Conservation (phyloP, 306 rosid species). For the Malus asiatica region DNA sequence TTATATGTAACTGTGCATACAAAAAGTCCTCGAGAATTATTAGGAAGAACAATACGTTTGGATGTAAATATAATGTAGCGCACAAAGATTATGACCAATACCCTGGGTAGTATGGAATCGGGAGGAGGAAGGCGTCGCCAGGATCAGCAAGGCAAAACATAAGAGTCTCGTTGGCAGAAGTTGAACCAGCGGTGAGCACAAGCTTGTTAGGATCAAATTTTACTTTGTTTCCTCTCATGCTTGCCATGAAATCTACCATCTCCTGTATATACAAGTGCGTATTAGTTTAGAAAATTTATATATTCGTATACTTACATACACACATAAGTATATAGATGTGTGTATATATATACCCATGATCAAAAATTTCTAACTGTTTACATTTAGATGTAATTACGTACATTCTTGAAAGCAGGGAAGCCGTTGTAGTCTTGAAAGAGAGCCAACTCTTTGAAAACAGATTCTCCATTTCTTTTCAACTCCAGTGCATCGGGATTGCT, state of each 20-base stretch:
- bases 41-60: background rate
- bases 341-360: no score
- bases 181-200: conserved; percentile 81
- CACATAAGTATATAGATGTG: background rate
- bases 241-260: conserved; percentile 53
- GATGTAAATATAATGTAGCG: background rate
- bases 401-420: conserved; percentile 65
- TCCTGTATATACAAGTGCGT: conserved; percentile 25
- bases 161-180: conserved; percentile 79
- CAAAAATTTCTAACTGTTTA: background rate
- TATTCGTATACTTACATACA: background rate
- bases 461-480: conserved; percentile 45
- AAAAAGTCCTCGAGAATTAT: background rate
- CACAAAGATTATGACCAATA: background rate
- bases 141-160: conserved; percentile 79
- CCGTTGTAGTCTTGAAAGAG: conserved; percentile 92
- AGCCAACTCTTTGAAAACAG: conserved; percentile 64
- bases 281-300: no score
- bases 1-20: background rate
- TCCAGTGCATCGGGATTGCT: conserved; percentile 46
- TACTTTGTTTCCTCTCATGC: conserved; percentile 53
- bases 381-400: background rate
- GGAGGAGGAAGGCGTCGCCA: conserved; percentile 83
- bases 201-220: conserved; percentile 42
- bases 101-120: conserved; percentile 89